Base-by-base conservation (phyloP, 208 protist genomes). In the Willaertia magna region DNA sequence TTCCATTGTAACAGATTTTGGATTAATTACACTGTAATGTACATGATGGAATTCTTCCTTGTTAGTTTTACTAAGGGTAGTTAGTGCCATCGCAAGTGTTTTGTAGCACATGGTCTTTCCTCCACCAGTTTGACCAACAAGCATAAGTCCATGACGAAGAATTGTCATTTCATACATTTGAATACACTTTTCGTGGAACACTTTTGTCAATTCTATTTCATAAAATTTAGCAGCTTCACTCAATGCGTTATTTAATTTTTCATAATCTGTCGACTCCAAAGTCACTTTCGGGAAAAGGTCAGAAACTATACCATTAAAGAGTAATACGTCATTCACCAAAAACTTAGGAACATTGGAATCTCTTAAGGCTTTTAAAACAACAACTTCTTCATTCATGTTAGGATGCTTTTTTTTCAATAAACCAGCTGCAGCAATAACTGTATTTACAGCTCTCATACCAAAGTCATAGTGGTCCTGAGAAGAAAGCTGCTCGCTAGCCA, bases 321-420 rank as follows among this genome's bases (percentile, higher is more conserved):
- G 91, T 0, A 96, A 83, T 85, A 96, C 95, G 85, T 97, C 95
- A 85, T 95, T 94, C 84, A 93, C 85, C 0, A 99, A 90, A 89
- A 99, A 99, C 90, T 99, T 99, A 79, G 97, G 97, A 84, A 98
- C 92, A 91, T 99, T 99, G 34, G 94, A 97, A 92, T 99, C 97
- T 49, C 94, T 91, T 59, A 99, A 90, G 16, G 97, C 95, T 42
- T 95, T 93, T 40, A 98, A 93, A 49, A 99, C 88, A 61, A 99
- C 90, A 48, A 97, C 87, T 84, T 97, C 94, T 90, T 99, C 97
- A 75, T 97, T 90, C 52, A 92, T 92, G 67, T 96, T 85, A 0
- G 91, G 90, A 74, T 90, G 4, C 86, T 96, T 95, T 26, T 93
- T 91, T 88, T 98, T 98, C 86, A 98, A 94, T 40, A 97, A 88